Conservation (phyloP, 495 filamentous ascomycete genomes). For the Staphylotrichum longicolle region DNA sequence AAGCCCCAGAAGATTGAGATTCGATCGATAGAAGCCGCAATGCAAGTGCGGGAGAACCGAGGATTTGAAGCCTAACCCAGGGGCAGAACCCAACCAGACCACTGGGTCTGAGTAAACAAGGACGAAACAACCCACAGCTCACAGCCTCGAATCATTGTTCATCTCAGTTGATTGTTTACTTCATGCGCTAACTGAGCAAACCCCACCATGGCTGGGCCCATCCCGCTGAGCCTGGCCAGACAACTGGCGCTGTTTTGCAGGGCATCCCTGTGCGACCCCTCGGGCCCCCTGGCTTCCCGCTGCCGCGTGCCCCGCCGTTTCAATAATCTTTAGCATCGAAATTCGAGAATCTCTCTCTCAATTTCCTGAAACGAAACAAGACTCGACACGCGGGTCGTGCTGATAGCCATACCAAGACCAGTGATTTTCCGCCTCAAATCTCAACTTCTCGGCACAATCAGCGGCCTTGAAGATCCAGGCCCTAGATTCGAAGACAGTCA, state of each 20-base stretch:
- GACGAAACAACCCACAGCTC: background rate
- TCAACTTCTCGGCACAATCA: no score
- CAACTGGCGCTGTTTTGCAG: background rate
- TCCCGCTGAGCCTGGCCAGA: constrained; percentile 11
- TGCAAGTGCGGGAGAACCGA: no score
- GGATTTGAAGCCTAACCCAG: constrained; percentile 2
- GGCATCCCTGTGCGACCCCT: background rate
- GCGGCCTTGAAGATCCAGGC: no score
- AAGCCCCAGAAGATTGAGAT: background rate
- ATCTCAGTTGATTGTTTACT: constrained; percentile 16
- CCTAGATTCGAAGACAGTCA: no score
- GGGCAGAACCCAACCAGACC: background rate
- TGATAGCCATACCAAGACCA: background rate
- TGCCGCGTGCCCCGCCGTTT: background rate
- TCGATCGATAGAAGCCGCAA: no score
- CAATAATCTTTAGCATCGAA: background rate
- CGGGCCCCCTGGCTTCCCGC: background rate
- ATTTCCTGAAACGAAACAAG: constrained; percentile 18
- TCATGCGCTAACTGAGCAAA: constrained; percentile 13
- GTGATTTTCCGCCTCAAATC: no score
- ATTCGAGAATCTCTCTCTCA: constrained; percentile 3
- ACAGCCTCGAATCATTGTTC: constrained; percentile 1
- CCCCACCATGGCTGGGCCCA: constrained; percentile 9
- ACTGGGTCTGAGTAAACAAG: constrained; percentile 2
- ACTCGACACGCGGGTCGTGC: background rate